phyloP scores from a whole-genome alignment of 2,329 filamentous ascomycete species.

The Colletotrichum euphorbiae region DNA sequence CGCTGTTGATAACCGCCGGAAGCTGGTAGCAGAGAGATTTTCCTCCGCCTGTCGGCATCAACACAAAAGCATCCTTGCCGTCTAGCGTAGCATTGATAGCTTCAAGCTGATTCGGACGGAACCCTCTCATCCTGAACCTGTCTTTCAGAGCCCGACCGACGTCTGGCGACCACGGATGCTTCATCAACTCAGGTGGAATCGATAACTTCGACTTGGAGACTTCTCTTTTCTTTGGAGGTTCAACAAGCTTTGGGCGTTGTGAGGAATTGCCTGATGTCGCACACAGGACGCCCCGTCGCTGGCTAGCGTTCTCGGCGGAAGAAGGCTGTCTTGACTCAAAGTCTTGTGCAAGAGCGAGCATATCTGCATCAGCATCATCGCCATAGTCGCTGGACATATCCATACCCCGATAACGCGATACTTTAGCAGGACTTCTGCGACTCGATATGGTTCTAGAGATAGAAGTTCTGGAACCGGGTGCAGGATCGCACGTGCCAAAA shows the following conservation, averaged over 20 bases:
- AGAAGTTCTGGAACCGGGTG: neutral
- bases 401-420: slow-evolving; percentile 41
- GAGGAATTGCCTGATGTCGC: slow-evolving; percentile 62
- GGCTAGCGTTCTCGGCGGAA: slow-evolving; percentile 41
- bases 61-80: slow-evolving; percentile 90
- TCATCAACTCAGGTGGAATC: slow-evolving; percentile 67
- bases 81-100: slow-evolving; percentile 93
- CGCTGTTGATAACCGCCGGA: slow-evolving; percentile 84
- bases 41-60: slow-evolving; percentile 98
- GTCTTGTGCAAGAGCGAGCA: slow-evolving; percentile 64
- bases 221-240: slow-evolving; percentile 48
- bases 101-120: slow-evolving; percentile 91
- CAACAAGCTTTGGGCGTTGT: slow-evolving; percentile 48
- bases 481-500: slow-evolving; percentile 16
- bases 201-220: slow-evolving; percentile 47
- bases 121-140: slow-evolving; percentile 85
- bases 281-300: slow-evolving; percentile 54
- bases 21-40: slow-evolving; percentile 98
- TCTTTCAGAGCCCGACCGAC: slow-evolving; percentile 84
- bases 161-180: slow-evolving; percentile 85
- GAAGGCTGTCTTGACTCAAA: slow-evolving; percentile 58
- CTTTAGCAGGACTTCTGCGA: slow-evolving; percentile 26
- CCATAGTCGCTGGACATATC: slow-evolving; percentile 59
- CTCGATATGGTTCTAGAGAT: slow-evolving; percentile 8
- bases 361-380: slow-evolving; percentile 62